Percentiles rank a stretch among this genome's conserved stretches.
phyloP scores from a whole-genome alignment of 495 filamentous ascomycete genomes.

The Podospora australis region DNA sequence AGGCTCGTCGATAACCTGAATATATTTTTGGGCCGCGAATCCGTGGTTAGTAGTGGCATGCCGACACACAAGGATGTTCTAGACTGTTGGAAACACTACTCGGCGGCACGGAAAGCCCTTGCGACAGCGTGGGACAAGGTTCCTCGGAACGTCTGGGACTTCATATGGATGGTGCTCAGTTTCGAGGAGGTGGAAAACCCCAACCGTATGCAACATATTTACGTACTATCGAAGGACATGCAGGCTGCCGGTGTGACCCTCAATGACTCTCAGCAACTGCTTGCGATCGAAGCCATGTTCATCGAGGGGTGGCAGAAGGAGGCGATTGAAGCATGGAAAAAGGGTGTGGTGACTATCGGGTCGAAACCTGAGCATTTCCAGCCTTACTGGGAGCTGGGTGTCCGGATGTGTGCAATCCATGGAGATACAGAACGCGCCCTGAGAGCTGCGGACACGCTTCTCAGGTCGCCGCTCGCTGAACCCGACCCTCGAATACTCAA shows the following conservation, averaged over 20 bases:
- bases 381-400: constrained; percentile 62
- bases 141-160: constrained; percentile 47
- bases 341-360: constrained; percentile 46
- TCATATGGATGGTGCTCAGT: constrained; percentile 46
- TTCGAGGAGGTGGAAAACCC: constrained; percentile 33
- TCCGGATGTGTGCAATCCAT: constrained; percentile 55
- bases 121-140: constrained; percentile 38
- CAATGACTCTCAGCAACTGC: constrained; percentile 49
- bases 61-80: constrained; percentile 24
- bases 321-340: constrained; percentile 62
- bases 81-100: constrained; percentile 41
- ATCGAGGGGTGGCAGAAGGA: constrained; percentile 49
- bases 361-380: constrained; percentile 44
- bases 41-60: constrained; percentile 22
- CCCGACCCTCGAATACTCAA: constrained; percentile 54
- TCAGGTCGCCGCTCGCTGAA: constrained; percentile 46
- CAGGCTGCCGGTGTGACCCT: constrained; percentile 46
- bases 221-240: constrained; percentile 57
- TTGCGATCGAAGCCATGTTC: constrained; percentile 60
- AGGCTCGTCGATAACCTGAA: constrained; percentile 17
- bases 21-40: constrained; percentile 24
- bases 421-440: constrained; percentile 59
- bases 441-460: constrained; percentile 52
- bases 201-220: constrained; percentile 53
- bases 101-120: constrained; percentile 37